Evolutionary conservation across 192 early-diverging fungal genomes (phyloP), one percentile per base, ranked within the genome.

Genomic region (Mycoemilia scoparia): DNA sequence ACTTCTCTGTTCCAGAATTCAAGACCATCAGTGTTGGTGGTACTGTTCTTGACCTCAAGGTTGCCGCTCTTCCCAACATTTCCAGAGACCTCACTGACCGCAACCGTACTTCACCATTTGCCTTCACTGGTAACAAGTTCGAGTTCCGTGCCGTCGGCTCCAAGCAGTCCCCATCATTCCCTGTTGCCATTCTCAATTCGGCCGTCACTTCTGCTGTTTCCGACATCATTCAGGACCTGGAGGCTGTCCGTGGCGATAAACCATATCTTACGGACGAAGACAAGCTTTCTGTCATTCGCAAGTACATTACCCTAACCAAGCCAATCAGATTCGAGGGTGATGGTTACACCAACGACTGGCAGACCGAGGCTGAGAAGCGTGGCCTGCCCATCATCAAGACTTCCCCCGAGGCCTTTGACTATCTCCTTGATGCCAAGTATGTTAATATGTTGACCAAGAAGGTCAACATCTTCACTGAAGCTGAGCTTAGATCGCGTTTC

Each of bases 101-200:
- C 67, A 98, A 98, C 79, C 84, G 90, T 52, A 98, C 93, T 20
- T 95, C 88, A 34, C 90, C 93, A 24, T 95, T 98, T 40, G 93
- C 93, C 35, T 98, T 98, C 59, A 98, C 93, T 40, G 93, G 93
- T 25, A 98, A 98, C 81, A 98, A 98, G 74, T 98, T 98, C 46
- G 93, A 98, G 73, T 97, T 93, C 88, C 84, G 88, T 62, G 87
- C 93, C 26, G 89, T 95, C 18, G 93, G 93, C 26, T 90, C 93
- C 45, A 91, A 91, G 70, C 88, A 92, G 65, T 90, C 87, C 13
- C 83, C 87, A 18, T 85, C 93, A 23, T 95, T 93, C 79, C 89
- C 93, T 10, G 76, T 88, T 30, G 82, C 87, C 0, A 57, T 98
- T 40, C 62, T 95, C 30, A 98, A 95, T 73, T 68, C 84, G 41